phyloP scores from a whole-genome alignment of 2,329 filamentous ascomycete species.

The Spiromastix sp. region DNA sequence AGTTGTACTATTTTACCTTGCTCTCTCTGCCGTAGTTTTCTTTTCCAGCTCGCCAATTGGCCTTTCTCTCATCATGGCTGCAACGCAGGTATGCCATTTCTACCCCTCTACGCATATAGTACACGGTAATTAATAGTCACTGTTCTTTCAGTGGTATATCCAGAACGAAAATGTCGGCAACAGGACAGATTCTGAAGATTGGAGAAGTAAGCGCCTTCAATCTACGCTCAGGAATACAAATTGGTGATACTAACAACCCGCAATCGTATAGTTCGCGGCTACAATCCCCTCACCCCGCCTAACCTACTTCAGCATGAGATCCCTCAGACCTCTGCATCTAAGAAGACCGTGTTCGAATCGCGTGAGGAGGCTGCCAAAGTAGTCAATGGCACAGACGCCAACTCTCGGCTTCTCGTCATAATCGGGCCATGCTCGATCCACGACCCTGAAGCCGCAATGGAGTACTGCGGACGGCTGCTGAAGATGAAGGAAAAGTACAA shows the following conservation, averaged over 20 bases:
- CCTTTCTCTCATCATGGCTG: neutral
- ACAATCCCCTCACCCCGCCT: constrained; percentile 86
- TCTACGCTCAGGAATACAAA: neutral
- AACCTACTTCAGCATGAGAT: constrained; percentile 95
- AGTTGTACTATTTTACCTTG: too few species aligned
- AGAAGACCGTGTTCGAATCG: constrained; percentile 45
- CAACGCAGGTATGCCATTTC: constrained; percentile 11
- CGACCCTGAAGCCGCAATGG: constrained; percentile 79
- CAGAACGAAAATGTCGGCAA: constrained; percentile 72
- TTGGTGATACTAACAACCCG: neutral
- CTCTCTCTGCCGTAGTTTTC: too few species aligned
- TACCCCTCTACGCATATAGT: constrained; percentile 12
- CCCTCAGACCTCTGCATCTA: constrained; percentile 35
- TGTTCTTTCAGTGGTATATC: constrained; percentile 53
- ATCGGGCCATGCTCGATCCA: constrained; percentile 96
- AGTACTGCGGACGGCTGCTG: constrained; percentile 81
- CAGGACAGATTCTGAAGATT: constrained; percentile 63
- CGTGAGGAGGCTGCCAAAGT: constrained; percentile 52
- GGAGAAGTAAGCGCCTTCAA: constrained; percentile 55
- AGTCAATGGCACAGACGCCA: constrained; percentile 48
- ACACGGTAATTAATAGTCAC: neutral
- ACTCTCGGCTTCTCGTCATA: constrained; percentile 60
- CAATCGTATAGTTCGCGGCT: constrained; percentile 60
- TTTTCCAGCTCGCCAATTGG: neutral
- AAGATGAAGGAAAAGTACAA: constrained; percentile 78